phyloP scores from a whole-genome alignment of 495 filamentous ascomycete species.

The Aspergillus taichungensis region DNA sequence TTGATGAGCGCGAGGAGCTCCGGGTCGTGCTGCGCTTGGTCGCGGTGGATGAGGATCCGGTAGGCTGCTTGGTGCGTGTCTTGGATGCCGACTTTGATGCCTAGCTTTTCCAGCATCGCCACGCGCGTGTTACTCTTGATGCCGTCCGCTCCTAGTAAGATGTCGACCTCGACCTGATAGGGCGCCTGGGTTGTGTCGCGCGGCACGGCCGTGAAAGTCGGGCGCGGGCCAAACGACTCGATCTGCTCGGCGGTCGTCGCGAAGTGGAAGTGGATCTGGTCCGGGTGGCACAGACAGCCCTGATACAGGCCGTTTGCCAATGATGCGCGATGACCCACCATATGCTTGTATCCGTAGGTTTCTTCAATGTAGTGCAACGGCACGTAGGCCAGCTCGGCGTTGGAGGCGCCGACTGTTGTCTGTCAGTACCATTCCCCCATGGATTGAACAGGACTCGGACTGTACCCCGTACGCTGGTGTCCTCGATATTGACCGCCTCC shows the following conservation, averaged over 20 bases:
- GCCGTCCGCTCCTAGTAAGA: slow-evolving; percentile 65
- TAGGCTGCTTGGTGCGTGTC: slow-evolving; percentile 78
- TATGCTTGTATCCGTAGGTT: slow-evolving; percentile 66
- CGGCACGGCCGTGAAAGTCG: slow-evolving; percentile 47
- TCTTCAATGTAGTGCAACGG: slow-evolving; percentile 55
- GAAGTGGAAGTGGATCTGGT: slow-evolving; percentile 60
- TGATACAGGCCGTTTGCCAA: slow-evolving; percentile 62
- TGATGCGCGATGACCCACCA: slow-evolving; percentile 67
- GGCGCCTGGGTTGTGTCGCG: slow-evolving; percentile 40
- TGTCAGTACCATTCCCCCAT: not conserved
- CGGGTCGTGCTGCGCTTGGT: slow-evolving; percentile 56
- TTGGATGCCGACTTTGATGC: slow-evolving; percentile 47
- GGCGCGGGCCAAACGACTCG: slow-evolving; percentile 45
- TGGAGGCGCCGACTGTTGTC: slow-evolving; percentile 51
- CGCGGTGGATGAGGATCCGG: slow-evolving; percentile 68
- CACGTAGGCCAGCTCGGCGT: slow-evolving; percentile 61
- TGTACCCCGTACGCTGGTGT: slow-evolving; percentile 46
- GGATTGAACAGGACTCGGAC: not conserved
- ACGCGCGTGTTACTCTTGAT: slow-evolving; percentile 59
- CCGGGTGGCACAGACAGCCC: slow-evolving; percentile 52
- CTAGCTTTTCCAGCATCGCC: slow-evolving; percentile 49
- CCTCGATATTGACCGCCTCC: slow-evolving; percentile 48
- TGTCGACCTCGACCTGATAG: slow-evolving; percentile 51
- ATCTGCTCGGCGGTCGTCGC: slow-evolving; percentile 45
- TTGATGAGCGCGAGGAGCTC: slow-evolving; percentile 61